phyloP scores from a whole-genome alignment of 108 stramenopile genomes.

The Skeletonema menzelii region DNA sequence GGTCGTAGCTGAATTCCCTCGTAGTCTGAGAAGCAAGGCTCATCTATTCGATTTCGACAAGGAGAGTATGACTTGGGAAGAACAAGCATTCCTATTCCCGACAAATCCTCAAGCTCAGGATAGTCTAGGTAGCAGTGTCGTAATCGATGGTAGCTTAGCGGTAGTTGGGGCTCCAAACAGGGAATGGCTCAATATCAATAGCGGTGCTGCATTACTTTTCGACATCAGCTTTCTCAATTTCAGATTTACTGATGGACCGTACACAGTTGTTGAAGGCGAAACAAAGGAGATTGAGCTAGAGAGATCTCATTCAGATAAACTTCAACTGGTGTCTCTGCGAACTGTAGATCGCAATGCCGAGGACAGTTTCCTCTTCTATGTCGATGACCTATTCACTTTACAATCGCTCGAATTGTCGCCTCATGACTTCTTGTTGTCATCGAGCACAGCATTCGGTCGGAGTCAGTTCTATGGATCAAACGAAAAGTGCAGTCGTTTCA shows the following conservation, averaged over 20 bases:
- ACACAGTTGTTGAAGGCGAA: constrained; percentile 59
- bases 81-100: constrained; percentile 67
- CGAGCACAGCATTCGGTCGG: constrained; percentile 36
- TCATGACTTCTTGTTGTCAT: constrained; percentile 26
- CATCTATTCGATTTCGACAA: constrained; percentile 63
- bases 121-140: constrained; percentile 52
- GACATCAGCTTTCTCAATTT: constrained; percentile 55
- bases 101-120: constrained; percentile 61
- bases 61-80: constrained; percentile 32
- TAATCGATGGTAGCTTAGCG: constrained; percentile 39
- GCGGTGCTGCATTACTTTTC: constrained; percentile 63
- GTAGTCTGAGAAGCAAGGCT: constrained; percentile 50
- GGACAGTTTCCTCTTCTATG: constrained; percentile 27
- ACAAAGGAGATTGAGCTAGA: constrained; percentile 19
- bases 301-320: constrained; percentile 4
- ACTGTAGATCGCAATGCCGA: constrained; percentile 55
- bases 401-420: constrained; percentile 8
- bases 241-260: constrained; percentile 35
- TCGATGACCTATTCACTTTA: constrained; percentile 44
- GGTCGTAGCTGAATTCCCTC: constrained; percentile 15
- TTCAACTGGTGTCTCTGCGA: constrained; percentile 32
- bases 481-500: constrained; percentile 46
- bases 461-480: constrained; percentile 60
- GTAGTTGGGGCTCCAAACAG: constrained; percentile 76
- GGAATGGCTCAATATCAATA: constrained; percentile 58